Percentiles rank a stretch among this genome's conserved stretches.
Evolutionary conservation across 2,329 filamentous ascomycete species (phyloP).

Genomic region (Apiospora aurea): DNA sequence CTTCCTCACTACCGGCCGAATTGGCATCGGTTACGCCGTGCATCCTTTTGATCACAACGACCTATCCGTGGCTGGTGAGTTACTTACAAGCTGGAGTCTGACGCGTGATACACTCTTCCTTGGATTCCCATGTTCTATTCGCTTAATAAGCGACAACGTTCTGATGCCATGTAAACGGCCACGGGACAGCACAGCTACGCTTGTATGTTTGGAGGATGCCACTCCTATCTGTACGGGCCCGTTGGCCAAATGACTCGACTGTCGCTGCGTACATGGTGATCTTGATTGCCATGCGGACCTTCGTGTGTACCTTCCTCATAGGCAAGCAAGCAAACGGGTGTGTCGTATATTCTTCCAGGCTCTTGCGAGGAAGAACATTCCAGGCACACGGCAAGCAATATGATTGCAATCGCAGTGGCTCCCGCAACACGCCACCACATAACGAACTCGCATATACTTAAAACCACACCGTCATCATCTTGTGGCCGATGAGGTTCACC

Average conservation of each 20-base stretch:
- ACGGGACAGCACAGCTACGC: background rate
- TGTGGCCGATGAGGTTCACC: background rate
- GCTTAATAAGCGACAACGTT: background rate
- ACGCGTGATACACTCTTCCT: background rate
- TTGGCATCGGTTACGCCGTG: conserved; percentile 4
- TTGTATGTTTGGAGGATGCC: background rate
- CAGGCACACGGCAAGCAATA: background rate
- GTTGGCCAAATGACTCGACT: background rate
- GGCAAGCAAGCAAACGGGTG: background rate
- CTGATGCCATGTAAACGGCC: background rate
- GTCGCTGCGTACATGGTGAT: background rate
- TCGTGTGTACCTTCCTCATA: background rate
- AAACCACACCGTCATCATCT: background rate
- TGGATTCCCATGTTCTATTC: background rate
- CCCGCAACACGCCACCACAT: background rate
- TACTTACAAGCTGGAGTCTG: background rate
- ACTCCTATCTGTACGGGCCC: background rate
- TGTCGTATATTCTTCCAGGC: background rate
- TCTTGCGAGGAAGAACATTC: background rate
- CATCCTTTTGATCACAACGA: background rate
- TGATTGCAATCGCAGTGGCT: background rate
- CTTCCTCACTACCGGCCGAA: background rate
- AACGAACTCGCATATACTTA: background rate
- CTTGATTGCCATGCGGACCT: background rate
- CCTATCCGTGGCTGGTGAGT: background rate